Percentiles rank a stretch among this genome's conserved stretches.
Conservation (phyloP, 2,329 filamentous ascomycete species). For the Lizonia empirigonia region DNA sequence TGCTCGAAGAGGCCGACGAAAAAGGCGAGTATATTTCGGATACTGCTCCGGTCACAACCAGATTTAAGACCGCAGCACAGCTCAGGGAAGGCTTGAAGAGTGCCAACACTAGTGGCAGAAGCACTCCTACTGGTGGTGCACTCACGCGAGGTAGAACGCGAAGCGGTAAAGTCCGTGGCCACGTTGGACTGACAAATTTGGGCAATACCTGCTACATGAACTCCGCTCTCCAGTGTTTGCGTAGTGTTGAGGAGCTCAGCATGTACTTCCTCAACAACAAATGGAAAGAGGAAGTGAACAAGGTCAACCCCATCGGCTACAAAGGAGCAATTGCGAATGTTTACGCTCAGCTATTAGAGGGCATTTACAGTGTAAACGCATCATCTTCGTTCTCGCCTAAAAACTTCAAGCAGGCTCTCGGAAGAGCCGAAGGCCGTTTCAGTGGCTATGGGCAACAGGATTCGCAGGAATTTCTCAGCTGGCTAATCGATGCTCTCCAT, state of each 20-base stretch:
- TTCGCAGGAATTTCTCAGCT: constrained; percentile 95
- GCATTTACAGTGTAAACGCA: constrained; percentile 75
- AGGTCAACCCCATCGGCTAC: constrained; percentile 82
- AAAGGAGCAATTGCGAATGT: constrained; percentile 84
- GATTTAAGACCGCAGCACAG: constrained; percentile 49
- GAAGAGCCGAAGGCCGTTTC: constrained; percentile 81
- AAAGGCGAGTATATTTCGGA: constrained; percentile 62
- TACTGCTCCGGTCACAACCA: constrained; percentile 51
- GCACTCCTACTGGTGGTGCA: constrained; percentile 68
- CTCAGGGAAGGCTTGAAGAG: constrained; percentile 32
- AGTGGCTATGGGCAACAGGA: constrained; percentile 96
- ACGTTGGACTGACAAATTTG: constrained; percentile 83
- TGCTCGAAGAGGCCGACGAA: constrained; percentile 77
- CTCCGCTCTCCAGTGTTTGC: constrained; percentile 91
- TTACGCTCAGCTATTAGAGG: constrained; percentile 76
- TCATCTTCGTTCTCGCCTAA: constrained; percentile 75
- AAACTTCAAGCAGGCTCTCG: constrained; percentile 81
- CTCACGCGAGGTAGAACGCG: constrained; percentile 75
- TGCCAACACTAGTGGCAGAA: constrained; percentile 63
- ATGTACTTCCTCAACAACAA: constrained; percentile 78
- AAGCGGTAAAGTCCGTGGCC: constrained; percentile 73
- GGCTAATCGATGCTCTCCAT: constrained; percentile 90
- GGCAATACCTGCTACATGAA: constrained; percentile 99
- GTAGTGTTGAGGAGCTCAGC: constrained; percentile 90
- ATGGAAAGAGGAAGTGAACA: constrained; percentile 82